Base-by-base conservation (phyloP, 2,329 filamentous ascomycete species). In the Colletotrichum tropicale region DNA sequence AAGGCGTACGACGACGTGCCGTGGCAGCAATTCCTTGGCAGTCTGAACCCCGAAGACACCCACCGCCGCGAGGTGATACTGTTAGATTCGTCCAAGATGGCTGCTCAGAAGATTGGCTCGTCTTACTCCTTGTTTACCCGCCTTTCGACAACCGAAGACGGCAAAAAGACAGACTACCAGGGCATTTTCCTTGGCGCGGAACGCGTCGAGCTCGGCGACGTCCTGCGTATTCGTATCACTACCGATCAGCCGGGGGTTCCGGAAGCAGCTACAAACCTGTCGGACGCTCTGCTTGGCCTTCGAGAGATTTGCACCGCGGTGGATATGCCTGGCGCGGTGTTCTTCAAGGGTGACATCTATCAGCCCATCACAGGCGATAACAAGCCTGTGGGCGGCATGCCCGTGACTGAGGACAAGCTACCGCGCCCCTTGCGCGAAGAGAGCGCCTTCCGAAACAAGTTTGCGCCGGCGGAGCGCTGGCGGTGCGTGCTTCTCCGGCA, bases 111-210 rank as follows among this genome's bases (percentile, higher is more conserved):
- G 73, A 85, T 89, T 32, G 88, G 89, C 74, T 84, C 86, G 70
- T 88, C 87, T 3, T 89, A 85, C 79, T 89, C 88, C 0, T 82
- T 88, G n/a, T 90, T 89, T 82, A 87, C 82, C 16, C 82, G 80
- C 24, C 80, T 83, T 18, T 80, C 77, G 4, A 81, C 81, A 48
- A 83, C 81, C 52, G 72, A 77, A 56, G 82, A 81, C 24, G 80
- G 80, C 13, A 83, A 85, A 70, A 84, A 81, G 6, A 78, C 81
- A 3, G 79, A 82, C 12, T 89, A 87, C 77, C 86, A 86, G 65
- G 88, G 88, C 30, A 84, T 88, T 52, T 90, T 90, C 80, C 84
- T 90, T 13, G 88, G 88, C 38, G 87, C 88, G 8, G 88, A 90
- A 78, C 86, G 88, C 60, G 82, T 90, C 58, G 84, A 87, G 75